Evolutionary conservation across 805 yeast genomes (phyloP).

Genomic region (Hanseniaspora jakobsenii): DNA sequence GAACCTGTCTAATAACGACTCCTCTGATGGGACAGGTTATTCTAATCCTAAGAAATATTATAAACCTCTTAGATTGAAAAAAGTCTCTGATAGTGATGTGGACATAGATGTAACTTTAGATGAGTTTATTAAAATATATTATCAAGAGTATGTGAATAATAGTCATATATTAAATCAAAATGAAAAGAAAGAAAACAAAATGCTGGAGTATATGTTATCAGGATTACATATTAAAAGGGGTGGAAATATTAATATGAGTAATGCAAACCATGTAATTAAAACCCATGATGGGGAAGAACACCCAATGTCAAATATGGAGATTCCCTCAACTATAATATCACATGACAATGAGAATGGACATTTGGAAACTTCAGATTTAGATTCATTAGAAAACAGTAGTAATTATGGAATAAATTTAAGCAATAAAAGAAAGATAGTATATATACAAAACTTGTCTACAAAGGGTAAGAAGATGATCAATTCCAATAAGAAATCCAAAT

Average conservation of each 20-base stretch:
- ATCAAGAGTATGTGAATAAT: conserved; percentile 16
- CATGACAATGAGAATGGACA: too few relatives aligned
- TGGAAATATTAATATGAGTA: background rate
- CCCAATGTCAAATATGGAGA: background rate
- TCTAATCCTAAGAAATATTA: conserved; percentile 35
- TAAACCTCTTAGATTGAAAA: conserved; percentile 66
- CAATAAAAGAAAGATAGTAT: conserved; percentile 41
- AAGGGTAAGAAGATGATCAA: conserved; percentile 50
- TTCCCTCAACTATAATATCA: too few relatives aligned
- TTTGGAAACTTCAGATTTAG: conserved; percentile 20
- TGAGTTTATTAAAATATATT: conserved; percentile 45
- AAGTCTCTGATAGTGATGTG: conserved; percentile 37
- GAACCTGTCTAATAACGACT: conserved; percentile 6
- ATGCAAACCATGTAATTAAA: too few relatives aligned
- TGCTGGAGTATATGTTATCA: conserved; percentile 13
- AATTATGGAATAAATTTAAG: conserved; percentile 24
- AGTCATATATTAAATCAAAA: background rate
- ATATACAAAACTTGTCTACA: conserved; percentile 71
- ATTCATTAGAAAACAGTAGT: conserved; percentile 19
- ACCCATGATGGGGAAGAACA: too few relatives aligned
- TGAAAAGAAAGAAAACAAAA: background rate
- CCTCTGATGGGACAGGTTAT: conserved; percentile 16
- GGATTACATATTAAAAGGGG: conserved; percentile 1
- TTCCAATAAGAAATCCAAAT: conserved; percentile 55
- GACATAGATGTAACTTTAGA: conserved; percentile 66